These are phyloP conservation scores for Candida dendrica DNA, from an alignment of 805 yeast genomes.

Conservation along the genomic window DNA sequence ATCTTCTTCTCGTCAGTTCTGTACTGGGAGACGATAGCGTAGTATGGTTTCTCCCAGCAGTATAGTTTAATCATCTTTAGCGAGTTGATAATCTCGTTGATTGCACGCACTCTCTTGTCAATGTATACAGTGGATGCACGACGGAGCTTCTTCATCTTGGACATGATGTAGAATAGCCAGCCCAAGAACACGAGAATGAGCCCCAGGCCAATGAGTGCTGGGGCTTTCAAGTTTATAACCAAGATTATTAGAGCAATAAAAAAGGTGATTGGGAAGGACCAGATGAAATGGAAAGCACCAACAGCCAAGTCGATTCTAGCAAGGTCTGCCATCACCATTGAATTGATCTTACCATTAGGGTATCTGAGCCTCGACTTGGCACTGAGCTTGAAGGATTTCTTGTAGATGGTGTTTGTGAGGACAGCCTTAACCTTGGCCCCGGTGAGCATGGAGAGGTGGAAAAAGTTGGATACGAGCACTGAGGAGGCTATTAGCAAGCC, in stretches of 20 bases:
- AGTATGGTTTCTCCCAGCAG: constrained; percentile 86
- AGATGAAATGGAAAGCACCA: constrained; percentile 58
- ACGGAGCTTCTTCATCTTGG: constrained; percentile 47
- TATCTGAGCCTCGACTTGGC: constrained; percentile 49
- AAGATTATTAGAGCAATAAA: constrained; percentile 58
- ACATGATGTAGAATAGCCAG: constrained; percentile 40
- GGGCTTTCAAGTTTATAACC: constrained; percentile 60
- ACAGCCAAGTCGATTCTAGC: constrained; percentile 73
- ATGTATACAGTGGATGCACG: constrained; percentile 54
- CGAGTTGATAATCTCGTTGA: constrained; percentile 72
- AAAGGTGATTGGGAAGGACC: constrained; percentile 59
- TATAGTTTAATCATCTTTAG: constrained; percentile 82
- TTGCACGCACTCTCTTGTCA: constrained; percentile 66
- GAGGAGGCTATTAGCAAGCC: constrained; percentile 44
- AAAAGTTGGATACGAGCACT: constrained; percentile 50
- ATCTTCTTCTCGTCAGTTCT: constrained; percentile 56
- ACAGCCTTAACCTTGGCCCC: constrained; percentile 72
- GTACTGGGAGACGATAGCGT: constrained; percentile 41
- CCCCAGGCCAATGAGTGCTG: constrained; percentile 66
- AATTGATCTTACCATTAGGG: constrained; percentile 67
- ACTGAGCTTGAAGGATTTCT: constrained; percentile 59
- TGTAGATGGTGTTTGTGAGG: constrained; percentile 61
- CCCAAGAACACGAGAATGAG: constrained; percentile 35
- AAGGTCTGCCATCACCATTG: constrained; percentile 75
- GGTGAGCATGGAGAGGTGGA: constrained; percentile 50